Base-by-base conservation (phyloP, 805 yeast species). In the Sungouiozyma ichnusensis region DNA sequence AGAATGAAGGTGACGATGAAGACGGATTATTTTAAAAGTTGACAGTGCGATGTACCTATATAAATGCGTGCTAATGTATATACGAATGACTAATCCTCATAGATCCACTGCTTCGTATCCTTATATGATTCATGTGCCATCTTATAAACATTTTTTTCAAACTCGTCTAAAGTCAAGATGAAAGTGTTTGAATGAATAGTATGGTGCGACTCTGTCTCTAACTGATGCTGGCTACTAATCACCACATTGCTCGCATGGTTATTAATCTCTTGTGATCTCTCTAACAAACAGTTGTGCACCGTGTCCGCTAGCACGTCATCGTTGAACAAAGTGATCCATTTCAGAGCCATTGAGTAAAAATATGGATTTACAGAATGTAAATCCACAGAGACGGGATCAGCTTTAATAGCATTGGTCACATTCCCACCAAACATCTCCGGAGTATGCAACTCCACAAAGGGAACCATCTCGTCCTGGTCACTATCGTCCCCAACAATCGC, bases 391-490 rank as follows among this genome's bases (percentile, higher is more conserved):
- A 59, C 59, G 1, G 94, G 76, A 47, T 77, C 81, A 1, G 94
- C 71, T 55, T 83, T 85, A 38, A 88, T 78, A 31, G 95, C 94
- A 54, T 87, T 88, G 24, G 83, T 60, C 16, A 87, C 87, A 44
- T 74, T 76, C 7, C 66, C 56, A 17, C 74, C 68, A 42, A 87
- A 72, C 34, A 79, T 76, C 2, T 78, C 83, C 0, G 97, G 97
- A 38, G 75, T 77, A 19, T 76, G 63, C 41, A 87, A 66, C 38
- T 76, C 80, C 4, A 85, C 67, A 51, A 85, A 84, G 4, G 82
- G 76, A 4, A 57, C 50, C 14, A 57, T 48, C 15, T 53, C 59
- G 16, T 54, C 63, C 16, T 18, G 15, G 13, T 60, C 66, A 7
- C 53, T 48, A 13, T 45, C 49, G 13, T 54, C 51, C 46, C 69